Evolutionary conservation across 306 rosid genomes (phyloP).

Genomic region (Notholithocarpus densiflorus): DNA sequence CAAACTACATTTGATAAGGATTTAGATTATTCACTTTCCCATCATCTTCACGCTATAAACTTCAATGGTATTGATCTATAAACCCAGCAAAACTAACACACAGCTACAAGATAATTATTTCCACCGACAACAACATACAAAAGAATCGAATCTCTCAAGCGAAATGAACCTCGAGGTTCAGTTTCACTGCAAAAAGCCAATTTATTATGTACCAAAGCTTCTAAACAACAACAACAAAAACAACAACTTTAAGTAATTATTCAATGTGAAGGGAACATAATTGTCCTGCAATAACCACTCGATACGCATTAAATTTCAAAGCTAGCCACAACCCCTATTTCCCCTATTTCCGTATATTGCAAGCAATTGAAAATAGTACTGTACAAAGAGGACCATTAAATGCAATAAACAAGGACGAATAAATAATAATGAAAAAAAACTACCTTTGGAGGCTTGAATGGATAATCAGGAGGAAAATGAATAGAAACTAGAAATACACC

Average conservation of each 20-base stretch:
- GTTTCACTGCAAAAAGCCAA: neutral
- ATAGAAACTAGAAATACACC: slow-evolving; percentile 83
- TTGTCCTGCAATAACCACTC: neutral
- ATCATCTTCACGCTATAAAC: neutral
- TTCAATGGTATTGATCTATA: neutral
- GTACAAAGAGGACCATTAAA: neutral
- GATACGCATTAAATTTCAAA: neutral
- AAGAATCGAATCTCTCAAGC: neutral
- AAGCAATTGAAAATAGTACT: neutral
- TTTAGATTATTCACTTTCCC: neutral
- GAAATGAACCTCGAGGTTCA: neutral
- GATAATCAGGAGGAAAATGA: slow-evolving; percentile 86
- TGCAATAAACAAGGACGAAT: neutral
- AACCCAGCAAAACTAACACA: neutral
- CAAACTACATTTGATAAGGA: neutral
- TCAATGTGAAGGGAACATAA: no score
- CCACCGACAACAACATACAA: neutral
- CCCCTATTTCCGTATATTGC: neutral
- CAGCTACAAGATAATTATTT: neutral
- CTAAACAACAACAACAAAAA: neutral
- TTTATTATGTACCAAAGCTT: neutral
- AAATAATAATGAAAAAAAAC: neutral
- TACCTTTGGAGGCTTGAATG: slow-evolving; percentile 96
- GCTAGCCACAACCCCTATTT: neutral
- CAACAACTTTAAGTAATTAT: no score